Evolutionary conservation across 192 early-diverging fungal genomes (phyloP).

Genomic region (Linnemannia zychae): DNA sequence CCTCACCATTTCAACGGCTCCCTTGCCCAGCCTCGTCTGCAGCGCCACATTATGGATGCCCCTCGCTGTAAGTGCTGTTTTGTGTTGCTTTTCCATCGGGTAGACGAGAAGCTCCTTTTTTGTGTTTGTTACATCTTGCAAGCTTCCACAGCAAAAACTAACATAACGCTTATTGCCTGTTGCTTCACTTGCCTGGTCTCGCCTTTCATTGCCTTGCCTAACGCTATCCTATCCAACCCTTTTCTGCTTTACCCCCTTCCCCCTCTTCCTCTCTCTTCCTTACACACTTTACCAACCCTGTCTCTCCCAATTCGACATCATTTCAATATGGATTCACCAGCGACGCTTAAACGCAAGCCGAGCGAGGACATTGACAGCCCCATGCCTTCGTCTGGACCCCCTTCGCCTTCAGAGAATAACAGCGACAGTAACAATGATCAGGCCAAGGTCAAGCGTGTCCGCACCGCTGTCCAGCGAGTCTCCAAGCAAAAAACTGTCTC

Average conservation of each 20-base stretch:
- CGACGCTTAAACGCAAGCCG: constrained; percentile 41
- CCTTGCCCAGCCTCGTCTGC: constrained; percentile 41
- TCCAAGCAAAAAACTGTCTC: constrained; percentile 50
- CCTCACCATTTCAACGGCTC: constrained; percentile 48
- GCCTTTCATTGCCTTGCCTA: background rate
- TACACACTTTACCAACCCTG: background rate
- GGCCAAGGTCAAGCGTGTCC: constrained; percentile 51
- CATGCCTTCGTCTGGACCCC: constrained; percentile 48
- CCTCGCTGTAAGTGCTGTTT: constrained; percentile 52
- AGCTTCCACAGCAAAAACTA: background rate
- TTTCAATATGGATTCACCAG: constrained; percentile 16
- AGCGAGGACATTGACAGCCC: constrained; percentile 53
- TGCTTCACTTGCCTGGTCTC: constrained; percentile 12
- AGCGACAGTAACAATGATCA: constrained; percentile 33
- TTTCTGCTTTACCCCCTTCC: background rate
- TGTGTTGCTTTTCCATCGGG: constrained; percentile 1
- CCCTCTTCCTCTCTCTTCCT: constrained; percentile 21
- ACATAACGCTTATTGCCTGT: constrained; percentile 16
- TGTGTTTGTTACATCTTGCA: background rate
- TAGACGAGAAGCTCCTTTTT: background rate
- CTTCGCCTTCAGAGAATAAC: constrained; percentile 37
- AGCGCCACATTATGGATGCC: constrained; percentile 27
- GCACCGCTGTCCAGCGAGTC: constrained; percentile 29
- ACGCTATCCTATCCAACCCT: background rate
- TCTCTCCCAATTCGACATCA: constrained; percentile 9